phyloP scores from a whole-genome alignment of 192 early-diverging fungal genomes.

The Podila epigama region DNA sequence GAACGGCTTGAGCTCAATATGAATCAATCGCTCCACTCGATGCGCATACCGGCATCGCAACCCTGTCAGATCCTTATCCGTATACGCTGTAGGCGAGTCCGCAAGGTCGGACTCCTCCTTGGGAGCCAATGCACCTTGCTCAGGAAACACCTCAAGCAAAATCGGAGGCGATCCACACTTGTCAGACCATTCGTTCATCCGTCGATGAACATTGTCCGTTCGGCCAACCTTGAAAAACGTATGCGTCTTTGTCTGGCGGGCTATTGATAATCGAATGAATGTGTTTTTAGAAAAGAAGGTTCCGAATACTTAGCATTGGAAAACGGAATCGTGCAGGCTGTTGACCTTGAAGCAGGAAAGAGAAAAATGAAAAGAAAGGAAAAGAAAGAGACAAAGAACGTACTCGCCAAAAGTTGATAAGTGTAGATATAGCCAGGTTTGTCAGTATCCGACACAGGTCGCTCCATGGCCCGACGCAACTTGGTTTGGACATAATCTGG shows the following conservation, averaged over 20 bases:
- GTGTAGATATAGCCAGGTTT: conserved; percentile 58
- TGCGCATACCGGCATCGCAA: conserved; percentile 51
- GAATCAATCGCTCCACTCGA: conserved; percentile 54
- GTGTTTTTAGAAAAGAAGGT: not conserved
- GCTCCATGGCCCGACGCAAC: conserved; percentile 51
- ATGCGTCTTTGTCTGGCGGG: conserved; percentile 23
- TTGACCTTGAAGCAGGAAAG: too few relatives aligned
- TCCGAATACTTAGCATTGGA: too few relatives aligned
- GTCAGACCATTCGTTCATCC: conserved; percentile 56
- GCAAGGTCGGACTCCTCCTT: conserved; percentile 30
- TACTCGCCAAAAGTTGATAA: conserved; percentile 53
- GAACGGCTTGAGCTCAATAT: conserved; percentile 54
- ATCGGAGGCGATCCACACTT: conserved; percentile 54
- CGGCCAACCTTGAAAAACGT: conserved; percentile 58
- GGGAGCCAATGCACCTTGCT: conserved; percentile 34
- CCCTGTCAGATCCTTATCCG: conserved; percentile 22
- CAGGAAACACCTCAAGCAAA: conserved; percentile 55
- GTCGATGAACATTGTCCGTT: conserved; percentile 51
- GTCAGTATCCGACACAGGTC: conserved; percentile 51
- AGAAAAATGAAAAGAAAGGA: not conserved
- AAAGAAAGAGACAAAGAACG: not conserved
- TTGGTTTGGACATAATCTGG: conserved; percentile 44
- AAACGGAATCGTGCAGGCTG: too few relatives aligned
- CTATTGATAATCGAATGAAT: not conserved
- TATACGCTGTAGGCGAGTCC: conserved; percentile 2